Evolutionary conservation across 1,284 basidiomycete species (phyloP), one percentile per base, ranked within the genome.

Genomic region (Cystobasidium slooffiae): DNA sequence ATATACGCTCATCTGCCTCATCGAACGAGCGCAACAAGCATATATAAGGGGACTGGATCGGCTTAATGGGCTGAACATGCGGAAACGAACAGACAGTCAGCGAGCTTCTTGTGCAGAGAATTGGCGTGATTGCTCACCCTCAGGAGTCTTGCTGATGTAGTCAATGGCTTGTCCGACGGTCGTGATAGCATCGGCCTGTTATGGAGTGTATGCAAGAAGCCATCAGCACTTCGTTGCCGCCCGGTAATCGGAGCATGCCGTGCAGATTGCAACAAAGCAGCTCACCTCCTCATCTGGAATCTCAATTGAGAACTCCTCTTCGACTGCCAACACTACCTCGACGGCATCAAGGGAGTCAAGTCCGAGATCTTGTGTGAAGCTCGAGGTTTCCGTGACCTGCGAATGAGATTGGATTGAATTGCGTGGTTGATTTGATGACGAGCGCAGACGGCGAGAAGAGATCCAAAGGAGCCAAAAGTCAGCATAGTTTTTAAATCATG

Each of bases 271-370:
- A 51, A 18, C 8, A 65, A 44, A 7, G 63, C 63, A 65, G 24
- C 69, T 24, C 46, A 72, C 97, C 84, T 99, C 97, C 74, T 89
- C 90, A 81, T 99, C 97, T 62, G 97, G 96, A 81, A 99, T 99
- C 84, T 96, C 92, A 80, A 94, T 84, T 68, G 82, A 82, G 79
- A 86, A 87, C 82, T 93, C 96, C 55, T 74, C 80, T 85, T 99
- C 97, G 79, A 99, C 92, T 61, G 96, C 94, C 95, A 99, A 98
- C 80, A 99, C 93, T 55, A 98, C 95, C 84, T 99, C 97, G 55
- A 99, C 96, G 59, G 94, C 89, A 83, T 99, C 97, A 81, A 99
- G 86, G 80, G 94, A 97, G 85, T 99, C 97, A 64, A 99, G 88
- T 51, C 94, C 92, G 74, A 99, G 89, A 86, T 99, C 94, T 64